Conservation (phyloP, 2,329 filamentous ascomycete genomes). For the Thielaviopsis musarum region DNA sequence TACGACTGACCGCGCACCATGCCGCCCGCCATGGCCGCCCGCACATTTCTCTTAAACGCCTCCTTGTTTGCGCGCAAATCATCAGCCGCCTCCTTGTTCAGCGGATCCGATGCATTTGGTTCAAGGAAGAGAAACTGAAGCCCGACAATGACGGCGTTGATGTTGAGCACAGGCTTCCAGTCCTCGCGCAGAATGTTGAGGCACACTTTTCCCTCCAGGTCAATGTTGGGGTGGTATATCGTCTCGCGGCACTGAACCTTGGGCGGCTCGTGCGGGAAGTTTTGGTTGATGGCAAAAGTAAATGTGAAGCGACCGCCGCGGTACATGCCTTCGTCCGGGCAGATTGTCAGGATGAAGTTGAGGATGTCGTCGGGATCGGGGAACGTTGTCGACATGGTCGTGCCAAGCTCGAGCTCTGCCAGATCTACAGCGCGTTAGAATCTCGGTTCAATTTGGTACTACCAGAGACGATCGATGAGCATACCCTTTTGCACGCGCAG, state of each 20-base stretch:
- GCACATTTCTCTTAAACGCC: slow-evolving; percentile 80
- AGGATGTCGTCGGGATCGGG: slow-evolving; percentile 73
- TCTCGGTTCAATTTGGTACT: neutral
- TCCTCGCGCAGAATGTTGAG: slow-evolving; percentile 94
- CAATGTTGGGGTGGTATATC: slow-evolving; percentile 98
- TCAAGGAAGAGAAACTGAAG: slow-evolving; percentile 96
- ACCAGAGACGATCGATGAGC: neutral
- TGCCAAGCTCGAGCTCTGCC: slow-evolving; percentile 60
- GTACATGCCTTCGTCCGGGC: slow-evolving; percentile 78
- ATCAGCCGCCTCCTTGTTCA: slow-evolving; percentile 95
- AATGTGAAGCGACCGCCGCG: slow-evolving; percentile 78
- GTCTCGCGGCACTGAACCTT: slow-evolving; percentile 96
- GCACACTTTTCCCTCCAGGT: slow-evolving; percentile 93
- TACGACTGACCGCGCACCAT: slow-evolving; percentile 55
- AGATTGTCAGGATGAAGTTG: slow-evolving; percentile 66
- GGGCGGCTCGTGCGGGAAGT: slow-evolving; percentile 91
- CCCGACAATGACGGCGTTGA: slow-evolving; percentile 92
- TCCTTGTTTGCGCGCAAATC: slow-evolving; percentile 77
- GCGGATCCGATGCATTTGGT: slow-evolving; percentile 88
- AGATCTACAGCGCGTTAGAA: slow-evolving; percentile 39
- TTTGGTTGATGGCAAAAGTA: slow-evolving; percentile 80
- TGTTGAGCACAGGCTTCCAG: slow-evolving; percentile 95
- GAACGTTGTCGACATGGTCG: slow-evolving; percentile 68
- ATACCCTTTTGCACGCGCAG: slow-evolving; percentile 88
- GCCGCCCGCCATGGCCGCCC: slow-evolving; percentile 67